Conservation (phyloP, 768 basidiomycete species). For the Leccinum boreale region DNA sequence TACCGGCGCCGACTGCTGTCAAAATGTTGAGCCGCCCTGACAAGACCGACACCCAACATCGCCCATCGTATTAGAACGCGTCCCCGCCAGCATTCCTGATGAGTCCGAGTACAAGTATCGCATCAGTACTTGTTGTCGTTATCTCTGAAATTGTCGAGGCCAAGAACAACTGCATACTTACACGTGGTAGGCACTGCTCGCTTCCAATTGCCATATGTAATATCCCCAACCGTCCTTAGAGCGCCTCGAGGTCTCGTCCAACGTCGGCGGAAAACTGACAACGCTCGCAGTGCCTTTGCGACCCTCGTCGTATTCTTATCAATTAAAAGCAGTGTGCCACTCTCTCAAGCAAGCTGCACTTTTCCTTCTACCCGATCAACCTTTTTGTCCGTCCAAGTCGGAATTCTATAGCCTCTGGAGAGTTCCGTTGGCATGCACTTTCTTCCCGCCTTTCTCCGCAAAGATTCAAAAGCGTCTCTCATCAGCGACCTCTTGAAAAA, state of each 20-base stretch:
- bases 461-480: conserved; percentile 23
- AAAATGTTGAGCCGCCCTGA: no score
- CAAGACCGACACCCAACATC: no score
- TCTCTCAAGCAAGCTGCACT: conserved; percentile 7
- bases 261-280: conserved; percentile 11
- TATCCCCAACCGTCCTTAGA: background rate
- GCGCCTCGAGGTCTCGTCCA: conserved; percentile 16
- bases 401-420: background rate
- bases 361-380: conserved; percentile 8
- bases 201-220: conserved; percentile 8
- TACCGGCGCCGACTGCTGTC: no score
- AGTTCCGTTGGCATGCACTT: conserved; percentile 21
- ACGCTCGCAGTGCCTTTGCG: conserved; percentile 8
- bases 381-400: background rate
- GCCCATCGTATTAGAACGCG: no score
- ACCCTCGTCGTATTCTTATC: background rate
- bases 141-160: background rate
- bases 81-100: no score
- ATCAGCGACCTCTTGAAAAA: conserved; percentile 23
- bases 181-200: background rate
- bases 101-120: no score
- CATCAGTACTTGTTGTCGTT: no score
- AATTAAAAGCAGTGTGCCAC: conserved; percentile 12
- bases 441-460: conserved; percentile 26
- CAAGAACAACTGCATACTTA: no score